Base-by-base conservation (phyloP, 345 rosid genomes). In the Dimocarpus longan region DNA sequence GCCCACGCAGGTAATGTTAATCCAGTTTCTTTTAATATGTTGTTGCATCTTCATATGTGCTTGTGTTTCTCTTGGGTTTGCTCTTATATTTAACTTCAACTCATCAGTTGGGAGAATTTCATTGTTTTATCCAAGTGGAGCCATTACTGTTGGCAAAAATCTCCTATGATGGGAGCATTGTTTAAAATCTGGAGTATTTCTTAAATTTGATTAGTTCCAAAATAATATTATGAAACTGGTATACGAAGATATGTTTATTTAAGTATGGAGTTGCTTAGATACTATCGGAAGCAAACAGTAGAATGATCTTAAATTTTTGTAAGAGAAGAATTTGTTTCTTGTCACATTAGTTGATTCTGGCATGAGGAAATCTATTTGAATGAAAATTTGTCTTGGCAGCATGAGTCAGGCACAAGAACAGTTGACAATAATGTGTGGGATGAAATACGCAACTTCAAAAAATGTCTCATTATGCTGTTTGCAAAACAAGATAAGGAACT, bases 401-500 rank as follows among this genome's bases (percentile, higher is more conserved):
- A 95, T 70, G 98, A 93, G 70, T 88, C 92, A 42, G 82, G 95
- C 56, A 84, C 94, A 60, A 91, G 98, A 83, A 89, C 80, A 2
- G 88, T 93, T 12, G 98, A 94, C 79, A 87, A 91, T 84, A 86
- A 85, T 75, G 90, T 90, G 64, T 91, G 97, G 99, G 95, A 90
- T 16, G 97, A 96, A 88, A 91, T 96, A 50, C 94, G 95, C 5
- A 94, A 94, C 69, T 94, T 91, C 87, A 91, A 96, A 83, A 96
- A 94, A 85, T 94, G 99, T 84, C 92, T 96, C 40, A 90, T 93
- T 67, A 90, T 88, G 95, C 89, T 96, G 98, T 93, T 89, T 82
- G 93, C 90, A 4, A 89, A 91, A 88, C 92, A 93, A 82, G 97
- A 91, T 50, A 96, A 91, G 84, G 97, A 93, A 8, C 74, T 90